phyloP scores from a whole-genome alignment of 768 basidiomycete genomes.

The Coprinopsis marcescibilis region DNA sequence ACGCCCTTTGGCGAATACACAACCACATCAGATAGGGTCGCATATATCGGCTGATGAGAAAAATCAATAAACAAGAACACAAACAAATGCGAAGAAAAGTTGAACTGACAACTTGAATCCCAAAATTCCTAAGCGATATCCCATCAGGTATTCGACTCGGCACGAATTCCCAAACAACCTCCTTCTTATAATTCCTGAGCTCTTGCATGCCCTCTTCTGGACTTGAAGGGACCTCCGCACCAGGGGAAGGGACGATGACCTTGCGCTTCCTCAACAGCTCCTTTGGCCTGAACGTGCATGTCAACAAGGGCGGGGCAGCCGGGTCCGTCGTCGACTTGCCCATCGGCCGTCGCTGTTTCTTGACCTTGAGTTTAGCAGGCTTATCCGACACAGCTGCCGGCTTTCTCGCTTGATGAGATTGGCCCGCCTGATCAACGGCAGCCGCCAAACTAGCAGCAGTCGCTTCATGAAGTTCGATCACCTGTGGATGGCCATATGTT shows the following conservation, averaged over 20 bases:
- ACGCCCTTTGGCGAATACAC: constrained; percentile 76
- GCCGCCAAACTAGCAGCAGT: constrained; percentile 5
- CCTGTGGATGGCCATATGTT: constrained; percentile 2
- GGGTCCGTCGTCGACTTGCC: constrained; percentile 15
- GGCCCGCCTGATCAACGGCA: no score
- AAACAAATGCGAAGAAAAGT: constrained; percentile 8
- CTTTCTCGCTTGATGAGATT: no score
- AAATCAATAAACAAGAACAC: constrained; percentile 2
- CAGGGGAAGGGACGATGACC: background rate
- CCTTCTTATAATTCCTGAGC: constrained; percentile 12
- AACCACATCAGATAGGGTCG: constrained; percentile 85
- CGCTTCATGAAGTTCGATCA: constrained; percentile 7
- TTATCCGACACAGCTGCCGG: no score
- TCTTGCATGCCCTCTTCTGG: background rate
- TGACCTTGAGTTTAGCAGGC: constrained; percentile 1
- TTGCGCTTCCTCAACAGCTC: constrained; percentile 32
- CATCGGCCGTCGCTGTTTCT: no score
- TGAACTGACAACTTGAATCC: constrained; percentile 75
- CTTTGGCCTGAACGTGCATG: constrained; percentile 45
- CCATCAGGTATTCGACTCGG: constrained; percentile 73
- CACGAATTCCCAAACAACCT: constrained; percentile 57
- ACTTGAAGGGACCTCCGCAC: background rate
- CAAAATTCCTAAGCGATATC: constrained; percentile 81
- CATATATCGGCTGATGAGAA: constrained; percentile 63
- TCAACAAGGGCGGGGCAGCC: constrained; percentile 34